Evolutionary conservation across 306 rosid species (phyloP).

Genomic region (Astragalus glycyphyllos): DNA sequence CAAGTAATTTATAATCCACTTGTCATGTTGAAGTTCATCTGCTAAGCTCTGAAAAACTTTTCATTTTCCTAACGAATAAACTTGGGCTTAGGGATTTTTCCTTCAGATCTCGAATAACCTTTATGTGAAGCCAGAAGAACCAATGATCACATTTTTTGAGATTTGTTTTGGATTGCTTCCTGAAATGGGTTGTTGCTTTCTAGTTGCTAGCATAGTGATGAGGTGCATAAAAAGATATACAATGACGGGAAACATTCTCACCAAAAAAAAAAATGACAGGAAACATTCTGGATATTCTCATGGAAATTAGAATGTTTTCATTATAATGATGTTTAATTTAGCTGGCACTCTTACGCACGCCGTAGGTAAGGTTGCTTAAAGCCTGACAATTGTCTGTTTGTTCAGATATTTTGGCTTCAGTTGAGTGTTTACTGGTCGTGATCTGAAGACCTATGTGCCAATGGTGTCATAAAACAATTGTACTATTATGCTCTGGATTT

Average conservation of each 20-base stretch:
- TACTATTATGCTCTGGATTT: not conserved
- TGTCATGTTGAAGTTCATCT: no score
- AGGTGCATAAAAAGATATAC: not conserved
- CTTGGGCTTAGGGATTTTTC: no score
- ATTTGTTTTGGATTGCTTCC: not conserved
- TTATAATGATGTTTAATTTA: not conserved
- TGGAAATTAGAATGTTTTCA: conserved; percentile 4
- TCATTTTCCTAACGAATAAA: no score
- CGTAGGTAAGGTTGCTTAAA: not conserved
- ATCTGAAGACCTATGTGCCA: conserved; percentile 8
- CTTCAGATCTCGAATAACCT: no score
- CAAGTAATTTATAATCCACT: no score
- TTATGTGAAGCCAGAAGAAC: no score
- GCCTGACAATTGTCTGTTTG: not conserved
- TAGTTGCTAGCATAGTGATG: not conserved
- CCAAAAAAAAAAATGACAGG: no score
- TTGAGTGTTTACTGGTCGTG: not conserved
- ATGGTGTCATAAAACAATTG: not conserved
- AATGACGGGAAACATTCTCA: not conserved
- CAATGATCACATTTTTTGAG: not conserved
- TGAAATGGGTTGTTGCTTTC: not conserved
- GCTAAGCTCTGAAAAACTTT: no score
- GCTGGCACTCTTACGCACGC: not conserved
- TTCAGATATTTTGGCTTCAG: conserved; percentile 1
- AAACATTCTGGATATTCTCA: not conserved